Percentiles rank a stretch among this genome's conserved stretches.
phyloP scores from a whole-genome alignment of 108 stramenopile species.

The Nitzschia sp. region DNA sequence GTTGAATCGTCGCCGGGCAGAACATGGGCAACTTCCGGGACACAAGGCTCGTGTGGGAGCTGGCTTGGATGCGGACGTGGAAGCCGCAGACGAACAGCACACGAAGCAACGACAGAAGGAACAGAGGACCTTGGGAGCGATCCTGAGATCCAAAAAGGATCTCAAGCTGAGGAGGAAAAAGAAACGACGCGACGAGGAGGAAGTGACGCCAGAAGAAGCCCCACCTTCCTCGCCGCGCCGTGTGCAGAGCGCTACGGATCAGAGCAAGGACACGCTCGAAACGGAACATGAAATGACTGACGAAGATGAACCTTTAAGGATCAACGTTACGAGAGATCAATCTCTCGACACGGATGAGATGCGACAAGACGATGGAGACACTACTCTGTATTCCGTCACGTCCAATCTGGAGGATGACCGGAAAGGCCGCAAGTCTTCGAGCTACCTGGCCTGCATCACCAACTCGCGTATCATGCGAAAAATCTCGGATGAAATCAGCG shows the following conservation, averaged over 20 bases:
- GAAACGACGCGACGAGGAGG: not conserved
- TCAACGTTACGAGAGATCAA: not conserved
- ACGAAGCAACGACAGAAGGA: conserved; percentile 7
- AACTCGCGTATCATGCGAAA: conserved; percentile 17
- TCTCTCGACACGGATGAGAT: conserved; percentile 20
- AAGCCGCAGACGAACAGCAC: not conserved
- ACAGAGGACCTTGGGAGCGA: not conserved
- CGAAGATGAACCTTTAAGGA: conserved; percentile 8
- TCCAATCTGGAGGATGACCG: not conserved
- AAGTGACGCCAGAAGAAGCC: not conserved
- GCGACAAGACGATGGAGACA: conserved; percentile 17
- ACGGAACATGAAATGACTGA: conserved; percentile 7
- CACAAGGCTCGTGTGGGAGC: conserved; percentile 3
- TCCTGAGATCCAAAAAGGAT: not conserved
- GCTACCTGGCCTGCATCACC: conserved; percentile 17
- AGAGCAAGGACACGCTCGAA: not conserved
- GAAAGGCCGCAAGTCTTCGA: not conserved
- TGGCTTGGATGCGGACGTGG: conserved; percentile 1
- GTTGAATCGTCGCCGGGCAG: conserved; percentile 9
- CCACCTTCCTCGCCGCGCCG: not conserved
- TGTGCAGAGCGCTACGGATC: not conserved
- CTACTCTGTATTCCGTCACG: conserved; percentile 8
- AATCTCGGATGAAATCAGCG: conserved; percentile 40
- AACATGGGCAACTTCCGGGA: conserved; percentile 15
- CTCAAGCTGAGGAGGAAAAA: not conserved